phyloP scores from a whole-genome alignment of 2,329 filamentous ascomycete species.

The Fusarium vanettenii region DNA sequence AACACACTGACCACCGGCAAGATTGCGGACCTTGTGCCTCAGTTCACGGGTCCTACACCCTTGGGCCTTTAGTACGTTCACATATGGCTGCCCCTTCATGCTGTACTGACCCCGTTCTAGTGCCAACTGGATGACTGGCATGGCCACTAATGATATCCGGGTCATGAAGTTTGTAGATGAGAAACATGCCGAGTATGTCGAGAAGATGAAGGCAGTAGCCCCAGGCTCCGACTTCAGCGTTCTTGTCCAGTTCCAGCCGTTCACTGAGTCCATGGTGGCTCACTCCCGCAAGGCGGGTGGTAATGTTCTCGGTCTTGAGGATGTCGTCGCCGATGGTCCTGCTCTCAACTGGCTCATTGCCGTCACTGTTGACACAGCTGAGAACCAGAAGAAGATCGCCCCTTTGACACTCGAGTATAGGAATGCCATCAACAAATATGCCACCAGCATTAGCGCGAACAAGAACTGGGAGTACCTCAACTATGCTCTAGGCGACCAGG shows the following conservation, averaged over 20 bases:
- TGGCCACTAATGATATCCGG: constrained; percentile 42
- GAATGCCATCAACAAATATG: constrained; percentile 39
- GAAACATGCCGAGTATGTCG: constrained; percentile 43
- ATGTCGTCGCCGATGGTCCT: constrained; percentile 50
- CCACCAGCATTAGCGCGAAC: constrained; percentile 43
- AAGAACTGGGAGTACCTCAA: constrained; percentile 56
- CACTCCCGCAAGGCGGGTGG: constrained; percentile 41
- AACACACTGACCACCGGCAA: constrained; percentile 39
- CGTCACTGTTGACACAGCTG: constrained; percentile 53
- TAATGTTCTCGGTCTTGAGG: constrained; percentile 49
- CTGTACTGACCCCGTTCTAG: not conserved
- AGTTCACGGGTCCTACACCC: constrained; percentile 48
- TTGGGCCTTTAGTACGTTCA: constrained; percentile 42
- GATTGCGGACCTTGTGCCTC: constrained; percentile 44
- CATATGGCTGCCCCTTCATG: rapidly evolving
- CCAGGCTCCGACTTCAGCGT: constrained; percentile 41
- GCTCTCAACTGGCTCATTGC: constrained; percentile 51
- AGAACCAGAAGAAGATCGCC: constrained; percentile 48
- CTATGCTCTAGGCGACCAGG: constrained; percentile 54
- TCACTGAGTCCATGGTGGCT: constrained; percentile 44
- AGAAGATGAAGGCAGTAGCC: constrained; percentile 42
- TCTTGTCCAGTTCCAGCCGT: constrained; percentile 48
- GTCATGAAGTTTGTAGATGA: constrained; percentile 48
- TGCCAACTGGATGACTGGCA: constrained; percentile 49
- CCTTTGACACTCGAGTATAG: constrained; percentile 43